phyloP scores from a whole-genome alignment of 2,329 filamentous ascomycete genomes.

The Phyllosticta citrichinensis region DNA sequence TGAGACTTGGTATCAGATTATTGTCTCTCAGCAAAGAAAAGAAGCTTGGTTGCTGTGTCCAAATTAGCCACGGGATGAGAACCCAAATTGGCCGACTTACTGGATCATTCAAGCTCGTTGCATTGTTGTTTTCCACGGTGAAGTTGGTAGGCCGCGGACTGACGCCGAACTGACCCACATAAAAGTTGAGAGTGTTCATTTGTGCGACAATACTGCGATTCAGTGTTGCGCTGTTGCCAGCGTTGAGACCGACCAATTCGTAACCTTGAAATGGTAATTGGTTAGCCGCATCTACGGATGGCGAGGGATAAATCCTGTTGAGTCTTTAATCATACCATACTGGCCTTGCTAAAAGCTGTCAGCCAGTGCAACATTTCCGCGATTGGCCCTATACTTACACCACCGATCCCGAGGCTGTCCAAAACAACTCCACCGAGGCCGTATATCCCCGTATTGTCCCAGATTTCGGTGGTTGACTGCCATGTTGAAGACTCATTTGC shows the following conservation, averaged over 20 bases:
- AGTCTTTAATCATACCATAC: constrained; percentile 15
- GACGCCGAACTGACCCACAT: constrained; percentile 29
- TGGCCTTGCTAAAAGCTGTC: constrained; percentile 15
- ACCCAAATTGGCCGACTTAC: background rate
- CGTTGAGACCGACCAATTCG: constrained; percentile 23
- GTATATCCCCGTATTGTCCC: constrained; percentile 2
- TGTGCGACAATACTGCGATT: constrained; percentile 27
- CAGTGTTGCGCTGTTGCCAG: constrained; percentile 17
- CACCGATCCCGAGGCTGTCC: background rate
- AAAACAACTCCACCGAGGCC: background rate
- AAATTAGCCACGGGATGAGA: background rate
- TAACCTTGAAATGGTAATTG: constrained; percentile 11
- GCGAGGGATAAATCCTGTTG: no score
- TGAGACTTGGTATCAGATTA: background rate
- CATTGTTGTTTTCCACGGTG: constrained; percentile 23
- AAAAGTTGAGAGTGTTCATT: constrained; percentile 25
- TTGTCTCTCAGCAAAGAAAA: background rate
- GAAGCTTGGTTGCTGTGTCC: background rate
- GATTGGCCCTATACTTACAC: background rate
- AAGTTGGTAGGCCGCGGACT: constrained; percentile 30
- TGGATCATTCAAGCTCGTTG: constrained; percentile 17
- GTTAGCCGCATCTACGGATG: no score
- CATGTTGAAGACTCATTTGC: constrained; percentile 22
- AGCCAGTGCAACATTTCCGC: background rate
- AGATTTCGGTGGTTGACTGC: constrained; percentile 1